Evolutionary conservation across 2,329 filamentous ascomycete genomes (phyloP), one percentile per base, ranked within the genome.

Genomic region (Helotiales sp.): DNA sequence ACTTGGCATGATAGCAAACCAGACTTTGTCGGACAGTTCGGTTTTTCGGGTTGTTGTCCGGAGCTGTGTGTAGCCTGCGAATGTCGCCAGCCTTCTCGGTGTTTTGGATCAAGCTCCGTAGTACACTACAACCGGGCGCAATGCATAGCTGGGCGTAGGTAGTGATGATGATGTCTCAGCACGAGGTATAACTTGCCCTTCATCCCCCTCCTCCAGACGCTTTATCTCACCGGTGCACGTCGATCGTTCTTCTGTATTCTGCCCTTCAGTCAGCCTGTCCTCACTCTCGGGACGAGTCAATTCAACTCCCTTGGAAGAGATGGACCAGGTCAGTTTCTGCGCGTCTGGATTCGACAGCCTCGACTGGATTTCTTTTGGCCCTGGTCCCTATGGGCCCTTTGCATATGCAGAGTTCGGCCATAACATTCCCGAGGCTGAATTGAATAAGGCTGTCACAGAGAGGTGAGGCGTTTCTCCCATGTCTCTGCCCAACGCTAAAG

Each of bases 401-500:
- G 30, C 54, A 40, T 57, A 37, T 57, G 32, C 54, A 57, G 32
- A 37, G 30, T 20, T 40, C 13, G 20, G 32, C n/a, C 15, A 24
- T 20, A 24, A 7, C 54, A 24, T 34, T 15, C 26, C 2, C 32
- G 54, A 40, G 54, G 54, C 54, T 57, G 32, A 37, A 30, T 57
- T 37, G 17, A 20, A 57, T 20, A 11, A 37, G 54, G 54, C 32
- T 57, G 54, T 24, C 32, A 24, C 32, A 11, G 11, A 57, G 13
- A 37, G 54, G 54, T 57, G 30, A 57, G 54, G n/a, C 32, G 40
- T 26, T 30, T 37, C 54, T 26, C 15, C 54, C n/a, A 17, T 57
- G 20, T 40, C 54, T 40, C 54, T 57, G 11, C 11, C 30, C 54
- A 57, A 57, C 11, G 32, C 54, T 37, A 57, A 55, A n/a, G 34